Evolutionary conservation across 2,329 filamentous ascomycete genomes (phyloP).

Genomic region (Fusarium sp.): DNA sequence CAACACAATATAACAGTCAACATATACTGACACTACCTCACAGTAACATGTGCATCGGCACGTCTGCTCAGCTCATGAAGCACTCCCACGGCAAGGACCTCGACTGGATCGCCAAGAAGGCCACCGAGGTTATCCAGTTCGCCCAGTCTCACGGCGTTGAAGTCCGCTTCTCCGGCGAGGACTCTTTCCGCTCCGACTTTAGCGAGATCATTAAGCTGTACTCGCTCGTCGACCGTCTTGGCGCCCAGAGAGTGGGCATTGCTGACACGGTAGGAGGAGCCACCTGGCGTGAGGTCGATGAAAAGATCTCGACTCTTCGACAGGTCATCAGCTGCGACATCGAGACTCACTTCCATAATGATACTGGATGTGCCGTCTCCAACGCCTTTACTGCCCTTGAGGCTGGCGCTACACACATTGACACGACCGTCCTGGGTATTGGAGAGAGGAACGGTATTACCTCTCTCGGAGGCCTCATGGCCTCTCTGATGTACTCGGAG

Average conservation of each 20-base stretch:
- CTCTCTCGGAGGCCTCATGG: constrained; percentile 55
- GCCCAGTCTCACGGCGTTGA: constrained; percentile 41
- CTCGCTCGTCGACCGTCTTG: constrained; percentile 83
- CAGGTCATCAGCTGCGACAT: constrained; percentile 76
- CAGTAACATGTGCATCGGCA: constrained; percentile 83
- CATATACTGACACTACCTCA: not conserved
- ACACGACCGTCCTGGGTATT: constrained; percentile 78
- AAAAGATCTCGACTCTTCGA: constrained; percentile 84
- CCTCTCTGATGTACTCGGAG: constrained; percentile 53
- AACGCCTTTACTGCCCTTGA: constrained; percentile 91
- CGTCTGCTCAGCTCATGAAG: constrained; percentile 83
- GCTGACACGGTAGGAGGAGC: constrained; percentile 94
- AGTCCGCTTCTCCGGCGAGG: constrained; percentile 73
- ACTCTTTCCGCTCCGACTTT: constrained; percentile 87
- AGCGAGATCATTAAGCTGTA: constrained; percentile 83
- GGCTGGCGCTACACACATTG: constrained; percentile 85
- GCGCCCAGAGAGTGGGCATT: constrained; percentile 88
- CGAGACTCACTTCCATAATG: constrained; percentile 73
- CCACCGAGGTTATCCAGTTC: constrained; percentile 49
- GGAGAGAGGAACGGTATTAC: constrained; percentile 74
- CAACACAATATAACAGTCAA: too few relatives aligned
- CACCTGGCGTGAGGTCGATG: constrained; percentile 87
- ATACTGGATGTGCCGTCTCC: constrained; percentile 90
- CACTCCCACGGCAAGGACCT: constrained; percentile 93
- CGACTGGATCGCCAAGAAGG: constrained; percentile 80